A percentile compares a stretch with the other conserved stretches of the same genome.
These are phyloP conservation scores for Breviolum minutum DNA, from an alignment of 73 alveolate genomes.

Conservation along the genomic window DNA sequence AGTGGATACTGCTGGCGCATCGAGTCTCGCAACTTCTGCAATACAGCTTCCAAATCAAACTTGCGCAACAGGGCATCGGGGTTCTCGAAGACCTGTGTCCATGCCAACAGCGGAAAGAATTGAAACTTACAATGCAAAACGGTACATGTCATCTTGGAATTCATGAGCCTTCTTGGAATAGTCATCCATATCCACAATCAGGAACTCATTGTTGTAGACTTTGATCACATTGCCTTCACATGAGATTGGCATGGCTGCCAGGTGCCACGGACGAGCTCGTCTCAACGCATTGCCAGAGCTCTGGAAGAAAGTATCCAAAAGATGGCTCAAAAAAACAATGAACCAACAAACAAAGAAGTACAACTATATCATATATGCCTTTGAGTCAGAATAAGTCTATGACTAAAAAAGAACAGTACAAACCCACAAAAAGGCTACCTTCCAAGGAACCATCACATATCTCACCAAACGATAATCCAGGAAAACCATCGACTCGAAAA, in stretches of 20 bases:
- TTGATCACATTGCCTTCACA: slow-evolving; percentile 56
- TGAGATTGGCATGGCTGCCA: not conserved
- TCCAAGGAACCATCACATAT: no score
- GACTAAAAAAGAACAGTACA: no score
- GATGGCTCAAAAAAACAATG: no score
- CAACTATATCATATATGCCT: no score
- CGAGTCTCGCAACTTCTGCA: slow-evolving; percentile 86
- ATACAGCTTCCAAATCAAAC: slow-evolving; percentile 76
- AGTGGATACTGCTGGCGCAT: slow-evolving; percentile 92
- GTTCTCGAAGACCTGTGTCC: slow-evolving; percentile 54
- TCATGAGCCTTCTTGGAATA: slow-evolving; percentile 60
- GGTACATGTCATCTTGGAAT: not conserved
- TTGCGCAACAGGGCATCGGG: slow-evolving; percentile 80
- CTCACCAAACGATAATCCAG: no score
- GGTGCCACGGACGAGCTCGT: not conserved
- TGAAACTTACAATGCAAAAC: not conserved
- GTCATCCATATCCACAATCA: slow-evolving; percentile 88
- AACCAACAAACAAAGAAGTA: no score
- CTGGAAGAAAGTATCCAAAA: no score
- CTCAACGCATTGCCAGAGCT: no score
- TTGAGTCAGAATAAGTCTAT: no score
- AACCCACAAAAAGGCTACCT: no score
- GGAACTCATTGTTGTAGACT: slow-evolving; percentile 91
- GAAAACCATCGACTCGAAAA: no score
- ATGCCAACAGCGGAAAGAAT: not conserved